phyloP scores from a whole-genome alignment of 805 yeast species.

The Yarrowia yakushimensis region DNA sequence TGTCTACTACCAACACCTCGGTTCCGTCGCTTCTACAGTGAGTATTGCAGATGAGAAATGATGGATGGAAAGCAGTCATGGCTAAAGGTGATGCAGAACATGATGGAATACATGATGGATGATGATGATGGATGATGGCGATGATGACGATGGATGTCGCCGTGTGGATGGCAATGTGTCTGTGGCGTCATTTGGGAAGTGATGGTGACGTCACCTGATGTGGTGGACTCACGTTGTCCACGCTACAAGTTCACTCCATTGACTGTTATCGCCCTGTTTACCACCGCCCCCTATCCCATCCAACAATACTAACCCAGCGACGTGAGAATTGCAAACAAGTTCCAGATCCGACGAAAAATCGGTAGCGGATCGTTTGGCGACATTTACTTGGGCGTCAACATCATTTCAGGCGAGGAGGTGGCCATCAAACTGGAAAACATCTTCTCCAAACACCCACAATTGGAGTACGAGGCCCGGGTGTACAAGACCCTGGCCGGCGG shows the following conservation, averaged over 20 bases:
- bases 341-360: slow-evolving; percentile 88
- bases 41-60: not conserved
- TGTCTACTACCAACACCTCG: slow-evolving; percentile 15
- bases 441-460: slow-evolving; percentile 91
- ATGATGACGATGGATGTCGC: not conserved
- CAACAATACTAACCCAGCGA: slow-evolving; percentile 45
- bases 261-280: too few species aligned
- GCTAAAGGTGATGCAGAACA: not conserved
- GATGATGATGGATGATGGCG: too few species aligned
- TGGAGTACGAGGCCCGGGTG: slow-evolving; percentile 95
- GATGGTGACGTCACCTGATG: too few species aligned
- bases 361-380: slow-evolving; percentile 98
- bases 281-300: not conserved
- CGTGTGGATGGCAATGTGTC: too few species aligned
- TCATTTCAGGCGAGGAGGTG: slow-evolving; percentile 94
- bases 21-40: slow-evolving; percentile 25
- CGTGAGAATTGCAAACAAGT: slow-evolving; percentile 88
- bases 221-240: too few species aligned
- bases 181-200: too few species aligned
- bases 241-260: too few species aligned
- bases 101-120: not conserved
- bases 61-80: too few species aligned
- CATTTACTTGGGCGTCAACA: slow-evolving; percentile 83
- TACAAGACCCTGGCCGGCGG: slow-evolving; percentile 94
- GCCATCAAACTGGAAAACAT: slow-evolving; percentile 92